Evolutionary conservation across 306 rosid genomes (phyloP), one percentile per base, ranked within the genome.

Genomic region (Casuarina cunninghamiana): DNA sequence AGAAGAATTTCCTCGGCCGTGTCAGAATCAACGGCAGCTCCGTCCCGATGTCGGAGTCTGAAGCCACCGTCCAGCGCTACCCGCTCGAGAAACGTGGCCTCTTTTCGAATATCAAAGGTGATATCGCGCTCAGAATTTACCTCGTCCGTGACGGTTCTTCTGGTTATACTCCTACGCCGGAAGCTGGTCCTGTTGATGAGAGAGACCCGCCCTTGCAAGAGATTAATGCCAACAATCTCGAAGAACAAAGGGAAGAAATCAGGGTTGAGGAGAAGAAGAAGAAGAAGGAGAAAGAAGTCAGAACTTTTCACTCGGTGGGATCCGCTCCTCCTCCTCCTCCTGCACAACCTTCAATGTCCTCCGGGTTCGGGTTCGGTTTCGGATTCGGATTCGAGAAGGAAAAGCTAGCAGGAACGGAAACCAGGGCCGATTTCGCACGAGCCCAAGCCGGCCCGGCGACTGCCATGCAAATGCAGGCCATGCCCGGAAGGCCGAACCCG

Each of bases 1-100:
- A 82, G 42, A 83, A 81, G 48, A 89, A 86, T 51, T 87, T 90
- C 74, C 97, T 95, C 10, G 99, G 99, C 75, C 87, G 90, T 2
- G 98, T 95, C 67, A 78, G 83, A 78, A 88, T 95, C 76, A 78
- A 89, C 57, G 96, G 97, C 61, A 74, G 21, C 69, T 84, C 90
- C 16, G 87, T 95, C 48, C 92, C 96, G 26, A 37, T 83, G 0
- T 88, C 97, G 10, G 90, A 92, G 72, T 83, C 93, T 11, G 87
- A 88, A 38, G 88, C 94, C 9, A 17, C 10, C 17, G 44, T 90
- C 17, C 91, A 85, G 76, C 89, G 94, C 37, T 96, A 81, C 88
- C 99, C 99, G 15, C 98, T 96, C 71, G 97, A 96, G 42, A 91
- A 90, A 81, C 80, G 95, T 21, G 88, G 86, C 15, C 43, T 91